phyloP scores from a whole-genome alignment of 75 land plant species.

The Cryptomeria japonica region DNA sequence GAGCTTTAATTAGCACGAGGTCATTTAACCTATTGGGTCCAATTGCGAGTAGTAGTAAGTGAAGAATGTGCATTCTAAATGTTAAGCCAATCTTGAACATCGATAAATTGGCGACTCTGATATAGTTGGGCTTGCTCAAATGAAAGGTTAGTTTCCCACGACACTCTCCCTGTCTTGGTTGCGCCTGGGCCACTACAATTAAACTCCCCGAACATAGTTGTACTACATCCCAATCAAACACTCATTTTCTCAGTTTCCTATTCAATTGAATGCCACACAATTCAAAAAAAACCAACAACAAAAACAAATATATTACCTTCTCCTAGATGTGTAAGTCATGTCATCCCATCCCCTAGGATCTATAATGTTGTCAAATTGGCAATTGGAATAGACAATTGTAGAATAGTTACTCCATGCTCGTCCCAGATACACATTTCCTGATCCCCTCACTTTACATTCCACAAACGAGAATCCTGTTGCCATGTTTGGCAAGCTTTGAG shows the following conservation, averaged over 20 bases:
- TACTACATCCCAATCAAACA: slow-evolving; percentile 36
- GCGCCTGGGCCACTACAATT: slow-evolving; percentile 70
- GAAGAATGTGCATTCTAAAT: background rate
- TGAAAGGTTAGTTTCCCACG: slow-evolving; percentile 55
- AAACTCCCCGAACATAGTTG: slow-evolving; percentile 65
- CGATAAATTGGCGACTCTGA: slow-evolving; percentile 41
- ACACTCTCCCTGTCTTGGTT: slow-evolving; percentile 30
- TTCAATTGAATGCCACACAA: too few species aligned
- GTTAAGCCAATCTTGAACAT: slow-evolving; percentile 64
- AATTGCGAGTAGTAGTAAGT: too few species aligned
- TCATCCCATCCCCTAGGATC: slow-evolving; percentile 69
- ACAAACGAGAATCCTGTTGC: slow-evolving; percentile 75
- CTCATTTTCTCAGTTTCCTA: background rate
- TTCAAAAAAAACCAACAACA: background rate
- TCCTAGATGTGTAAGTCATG: slow-evolving; percentile 54
- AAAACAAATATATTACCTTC: slow-evolving; percentile 41
- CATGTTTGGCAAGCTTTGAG: slow-evolving; percentile 39
- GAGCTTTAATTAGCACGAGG: too few species aligned
- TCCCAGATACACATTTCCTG: slow-evolving; percentile 55
- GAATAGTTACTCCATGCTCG: slow-evolving; percentile 89
- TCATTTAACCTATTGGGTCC: too few species aligned
- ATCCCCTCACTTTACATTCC: slow-evolving; percentile 53
- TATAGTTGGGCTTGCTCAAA: slow-evolving; percentile 49
- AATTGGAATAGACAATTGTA: slow-evolving; percentile 51
- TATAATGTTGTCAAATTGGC: slow-evolving; percentile 53